Base-by-base conservation (phyloP, 2,329 filamentous ascomycete species). In the Rutstroemia sp. region DNA sequence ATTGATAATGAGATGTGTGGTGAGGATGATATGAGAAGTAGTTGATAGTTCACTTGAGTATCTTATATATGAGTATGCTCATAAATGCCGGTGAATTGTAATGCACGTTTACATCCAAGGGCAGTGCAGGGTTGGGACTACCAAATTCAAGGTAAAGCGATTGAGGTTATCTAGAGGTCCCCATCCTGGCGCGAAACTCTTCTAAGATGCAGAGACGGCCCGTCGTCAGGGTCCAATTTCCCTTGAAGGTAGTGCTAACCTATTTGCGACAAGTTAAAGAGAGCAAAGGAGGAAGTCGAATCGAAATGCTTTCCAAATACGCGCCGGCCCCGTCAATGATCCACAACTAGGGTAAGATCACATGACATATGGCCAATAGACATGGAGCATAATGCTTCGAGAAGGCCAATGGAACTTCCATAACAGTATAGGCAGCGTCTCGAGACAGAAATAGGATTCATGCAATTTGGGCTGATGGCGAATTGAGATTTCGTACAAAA, bases 161-260 rank as follows among this genome's bases (percentile, higher is more conserved):
- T 42, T 40, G 45, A 54, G 52, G 38, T 25, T 54, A 40, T 49
- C 52, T 49, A 34, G 30, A 54, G 52, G 52, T 54, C 34, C 17
- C 34, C 36, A 40, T 49, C 34, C 52, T 54, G 52, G 52, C 45
- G 52, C 52, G 23, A 42, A 54, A 49, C n/a, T 39, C 16, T 54
- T 16, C 21, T 30, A 9, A 34, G 19, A 23, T 25, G 14, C 34
- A 25, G 27, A 9, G 45, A 42, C 45, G 52, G 34, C 30, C 45
- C 12, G 16, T 17, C 19, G 30, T 10, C 30, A 34, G 38, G 14
- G 19, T 19, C 16, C 19, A 42, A 53, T 48, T 30, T 47, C 42
- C 19, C 21, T 17, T n/a, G 4, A 53, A 19, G 9, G 25, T 14
- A 10, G 2, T 34, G 1, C 30, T 53, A 47, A 48, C 51, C 40